A percentile compares a stretch with the other conserved stretches of the same genome.
Evolutionary conservation across 805 yeast genomes (phyloP).

Genomic region (Tetrapisispora fleetii): DNA sequence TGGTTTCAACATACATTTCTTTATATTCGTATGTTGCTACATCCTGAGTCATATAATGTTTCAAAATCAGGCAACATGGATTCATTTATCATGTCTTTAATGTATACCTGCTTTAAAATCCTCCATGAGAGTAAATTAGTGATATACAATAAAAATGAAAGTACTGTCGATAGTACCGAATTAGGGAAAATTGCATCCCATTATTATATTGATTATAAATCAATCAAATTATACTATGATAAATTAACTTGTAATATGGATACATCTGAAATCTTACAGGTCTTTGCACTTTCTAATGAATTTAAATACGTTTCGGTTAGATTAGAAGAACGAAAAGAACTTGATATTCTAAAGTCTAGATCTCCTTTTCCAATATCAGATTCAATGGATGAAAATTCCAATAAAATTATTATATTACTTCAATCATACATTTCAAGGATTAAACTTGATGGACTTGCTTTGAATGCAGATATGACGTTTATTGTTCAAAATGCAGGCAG

Average conservation of each 20-base stretch:
- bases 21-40: slow-evolving; percentile 62
- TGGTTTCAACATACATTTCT: slow-evolving; percentile 81
- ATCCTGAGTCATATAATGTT: slow-evolving; percentile 68
- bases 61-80: slow-evolving; percentile 51
- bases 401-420: slow-evolving; percentile 69
- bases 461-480: slow-evolving; percentile 87
- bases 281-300: slow-evolving; percentile 77
- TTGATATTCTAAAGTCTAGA: slow-evolving; percentile 53
- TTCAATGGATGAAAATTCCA: slow-evolving; percentile 52
- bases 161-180: slow-evolving; percentile 48
- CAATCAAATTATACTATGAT: slow-evolving; percentile 58
- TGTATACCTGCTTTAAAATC: slow-evolving; percentile 63
- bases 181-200: slow-evolving; percentile 79
- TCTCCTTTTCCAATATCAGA: slow-evolving; percentile 87
- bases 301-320: slow-evolving; percentile 76
- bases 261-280: slow-evolving; percentile 63
- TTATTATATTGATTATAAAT: slow-evolving; percentile 68
- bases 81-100: slow-evolving; percentile 53
- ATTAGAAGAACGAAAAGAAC: slow-evolving; percentile 73
- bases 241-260: slow-evolving; percentile 55
- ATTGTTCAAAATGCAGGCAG: slow-evolving; percentile 91
- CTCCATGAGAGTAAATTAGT: slow-evolving; percentile 51
- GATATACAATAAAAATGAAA: slow-evolving; percentile 43
- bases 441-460: slow-evolving; percentile 74
- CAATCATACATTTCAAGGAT: slow-evolving; percentile 82